Conservation (phyloP, 2,329 filamentous ascomycete species). For the Colletotrichum tropicicola region DNA sequence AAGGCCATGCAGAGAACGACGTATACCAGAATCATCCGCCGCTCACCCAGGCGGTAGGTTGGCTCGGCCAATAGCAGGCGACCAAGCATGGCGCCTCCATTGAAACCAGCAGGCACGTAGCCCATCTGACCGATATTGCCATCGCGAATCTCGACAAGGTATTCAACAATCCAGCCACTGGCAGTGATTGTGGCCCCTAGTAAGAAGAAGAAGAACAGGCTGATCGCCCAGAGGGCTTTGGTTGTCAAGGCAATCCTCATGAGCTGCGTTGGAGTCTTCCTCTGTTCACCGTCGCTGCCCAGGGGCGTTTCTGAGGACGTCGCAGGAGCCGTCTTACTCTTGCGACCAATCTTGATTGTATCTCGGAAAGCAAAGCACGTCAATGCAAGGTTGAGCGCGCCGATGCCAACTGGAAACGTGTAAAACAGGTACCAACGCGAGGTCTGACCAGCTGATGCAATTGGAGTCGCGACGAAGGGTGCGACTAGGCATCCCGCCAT, state of each 20-base stretch:
- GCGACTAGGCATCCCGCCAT: conserved; percentile 64
- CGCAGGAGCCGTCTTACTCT: background rate
- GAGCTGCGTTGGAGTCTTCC: conserved; percentile 47
- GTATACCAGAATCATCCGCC: conserved; percentile 65
- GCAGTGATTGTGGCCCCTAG: conserved; percentile 65
- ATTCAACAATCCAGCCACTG: conserved; percentile 72
- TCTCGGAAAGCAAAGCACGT: conserved; percentile 61
- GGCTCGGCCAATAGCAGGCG: conserved; percentile 66
- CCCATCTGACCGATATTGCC: conserved; percentile 66
- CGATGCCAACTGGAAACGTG: conserved; percentile 60
- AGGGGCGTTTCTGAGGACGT: conserved; percentile 33
- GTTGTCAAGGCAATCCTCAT: conserved; percentile 54
- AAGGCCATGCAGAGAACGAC: conserved; percentile 59
- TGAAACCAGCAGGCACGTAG: conserved; percentile 69
- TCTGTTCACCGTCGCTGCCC: background rate
- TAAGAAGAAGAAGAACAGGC: conserved; percentile 72
- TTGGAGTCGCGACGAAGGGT: conserved; percentile 61
- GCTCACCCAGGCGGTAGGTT: conserved; percentile 66
- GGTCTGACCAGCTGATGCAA: conserved; percentile 50
- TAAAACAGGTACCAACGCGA: conserved; percentile 66
- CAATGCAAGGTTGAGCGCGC: conserved; percentile 57
- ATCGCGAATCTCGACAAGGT: conserved; percentile 66
- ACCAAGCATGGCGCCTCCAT: conserved; percentile 65
- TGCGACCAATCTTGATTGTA: conserved; percentile 41
- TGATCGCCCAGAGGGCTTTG: conserved; percentile 64